Percentiles rank a stretch among this genome's conserved stretches.
These are phyloP conservation scores for Solanum medicagineum DNA, from an alignment of 257 asterid species.

Conservation along the genomic window DNA sequence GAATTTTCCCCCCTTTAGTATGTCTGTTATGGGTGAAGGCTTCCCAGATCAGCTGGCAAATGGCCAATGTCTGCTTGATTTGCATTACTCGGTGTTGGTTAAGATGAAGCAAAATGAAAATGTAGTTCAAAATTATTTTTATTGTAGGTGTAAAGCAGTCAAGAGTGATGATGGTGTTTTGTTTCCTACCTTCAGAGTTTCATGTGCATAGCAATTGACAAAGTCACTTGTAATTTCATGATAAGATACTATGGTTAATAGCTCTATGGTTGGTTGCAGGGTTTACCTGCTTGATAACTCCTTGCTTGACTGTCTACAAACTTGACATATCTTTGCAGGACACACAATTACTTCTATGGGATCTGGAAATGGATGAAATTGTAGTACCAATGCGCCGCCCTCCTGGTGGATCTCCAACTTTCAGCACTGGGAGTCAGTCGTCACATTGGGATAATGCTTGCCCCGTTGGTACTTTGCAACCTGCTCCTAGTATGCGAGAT, in stretches of 20 bases:
- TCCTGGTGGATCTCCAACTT: conserved; percentile 88
- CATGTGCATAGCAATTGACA: background rate
- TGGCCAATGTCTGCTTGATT: background rate
- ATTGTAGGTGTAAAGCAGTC: background rate
- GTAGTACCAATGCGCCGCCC: conserved; percentile 96
- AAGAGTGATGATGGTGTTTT: background rate
- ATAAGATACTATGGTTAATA: background rate
- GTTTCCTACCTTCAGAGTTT: background rate
- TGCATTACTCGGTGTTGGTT: background rate
- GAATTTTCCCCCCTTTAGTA: background rate
- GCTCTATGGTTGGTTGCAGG: background rate
- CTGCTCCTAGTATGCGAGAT: conserved; percentile 85
- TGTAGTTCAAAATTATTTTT: background rate
- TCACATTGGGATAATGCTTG: conserved; percentile 84
- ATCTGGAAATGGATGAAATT: conserved; percentile 92
- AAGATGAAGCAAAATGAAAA: background rate
- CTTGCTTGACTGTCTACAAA: background rate
- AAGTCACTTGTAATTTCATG: background rate
- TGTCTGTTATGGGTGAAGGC: background rate
- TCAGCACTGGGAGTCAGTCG: conserved; percentile 87
- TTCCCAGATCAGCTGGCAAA: background rate
- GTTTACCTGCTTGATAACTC: background rate
- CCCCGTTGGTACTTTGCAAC: conserved; percentile 70
- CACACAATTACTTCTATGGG: conserved; percentile 90
- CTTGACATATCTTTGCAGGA: conserved; percentile 34